phyloP scores from a whole-genome alignment of 225 moss, liverwort and hornwort genomes.

The Straminergon stramineum region DNA sequence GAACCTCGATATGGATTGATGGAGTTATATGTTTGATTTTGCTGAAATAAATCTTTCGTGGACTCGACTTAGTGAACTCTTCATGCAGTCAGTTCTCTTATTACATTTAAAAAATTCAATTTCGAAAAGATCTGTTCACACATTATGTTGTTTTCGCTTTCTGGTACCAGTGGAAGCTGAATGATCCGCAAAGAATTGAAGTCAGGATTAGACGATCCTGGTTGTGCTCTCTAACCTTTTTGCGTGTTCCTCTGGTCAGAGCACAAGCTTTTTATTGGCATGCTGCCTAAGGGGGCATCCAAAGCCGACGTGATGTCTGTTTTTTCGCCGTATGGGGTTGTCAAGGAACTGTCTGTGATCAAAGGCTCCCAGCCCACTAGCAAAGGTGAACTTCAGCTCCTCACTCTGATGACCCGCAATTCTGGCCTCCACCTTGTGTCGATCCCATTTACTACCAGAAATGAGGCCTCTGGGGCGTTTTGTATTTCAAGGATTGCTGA shows the following conservation, averaged over 20 bases:
- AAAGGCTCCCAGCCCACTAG: conserved; percentile 89
- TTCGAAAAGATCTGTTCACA: neutral
- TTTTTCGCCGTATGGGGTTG: conserved; percentile 57
- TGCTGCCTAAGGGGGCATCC: conserved; percentile 80
- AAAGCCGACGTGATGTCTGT: conserved; percentile 73
- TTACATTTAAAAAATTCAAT: too few species aligned
- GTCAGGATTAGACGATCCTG: neutral
- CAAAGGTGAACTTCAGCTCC: conserved; percentile 48
- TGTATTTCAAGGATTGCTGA: neutral
- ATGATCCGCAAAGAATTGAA: neutral
- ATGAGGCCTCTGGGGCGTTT: neutral
- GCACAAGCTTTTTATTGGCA: conserved; percentile 92
- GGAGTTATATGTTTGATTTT: neutral
- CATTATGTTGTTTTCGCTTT: neutral
- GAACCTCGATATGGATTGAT: neutral
- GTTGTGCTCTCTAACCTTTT: neutral
- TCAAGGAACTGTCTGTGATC: conserved; percentile 85
- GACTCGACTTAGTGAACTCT: neutral
- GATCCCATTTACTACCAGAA: neutral
- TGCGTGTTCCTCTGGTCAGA: conserved; percentile 30
- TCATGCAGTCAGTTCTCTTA: neutral
- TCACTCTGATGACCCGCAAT: neutral
- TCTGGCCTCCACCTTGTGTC: neutral
- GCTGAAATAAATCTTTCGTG: neutral
- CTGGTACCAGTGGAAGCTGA: neutral